Base-by-base conservation (phyloP, 768 basidiomycete genomes). In the Russula sp. region DNA sequence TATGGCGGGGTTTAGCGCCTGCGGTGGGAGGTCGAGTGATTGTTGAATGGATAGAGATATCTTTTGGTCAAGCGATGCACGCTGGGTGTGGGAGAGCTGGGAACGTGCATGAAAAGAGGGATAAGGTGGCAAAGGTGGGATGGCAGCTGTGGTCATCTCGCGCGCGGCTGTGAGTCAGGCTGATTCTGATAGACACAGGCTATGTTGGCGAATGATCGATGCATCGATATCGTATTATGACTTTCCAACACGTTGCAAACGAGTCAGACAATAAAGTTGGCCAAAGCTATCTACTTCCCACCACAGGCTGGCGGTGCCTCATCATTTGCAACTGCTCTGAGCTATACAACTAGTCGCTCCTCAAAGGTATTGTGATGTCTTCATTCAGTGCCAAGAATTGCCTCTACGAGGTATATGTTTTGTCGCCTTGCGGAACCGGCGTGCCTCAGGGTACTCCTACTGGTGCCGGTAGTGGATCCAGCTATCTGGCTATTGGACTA, bases 71-170 rank as follows among this genome's bases (percentile, higher is more conserved):
- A 87, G 72, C 1, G 71, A 74, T 0, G 78, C 76, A 0, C 81
- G 70, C 60, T 85, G 83, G 1, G 82, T 80, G 2, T 83, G 75
- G 0, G 83, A 75, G 3, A 87, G 71, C 0, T 76, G 69, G 45
- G 80, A 80, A 47, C 81, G 75, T 1, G 79, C 72, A 10, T 75
- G 70, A 4, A 73, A 71, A 4, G 84, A 81, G 8, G 86, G 86
- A 69, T 84, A 87, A 11, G 71, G 66, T 2, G 86, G 83, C 41
- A 84, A 74, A n/a, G 72, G 71, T 49, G 66, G 60, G 8, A 74
- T 68, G 10, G 65, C 60, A 53, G 57, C 25, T 18, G 52, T 25
- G 5, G 57, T 29, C 57, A 59, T 59, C 34, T n/a, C 35, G 20
- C 35, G 22, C 35, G 20, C 35, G 22, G 14, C 25, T 3, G 25